phyloP scores from a whole-genome alignment of 2,329 filamentous ascomycete genomes.

The Claviceps sp. region DNA sequence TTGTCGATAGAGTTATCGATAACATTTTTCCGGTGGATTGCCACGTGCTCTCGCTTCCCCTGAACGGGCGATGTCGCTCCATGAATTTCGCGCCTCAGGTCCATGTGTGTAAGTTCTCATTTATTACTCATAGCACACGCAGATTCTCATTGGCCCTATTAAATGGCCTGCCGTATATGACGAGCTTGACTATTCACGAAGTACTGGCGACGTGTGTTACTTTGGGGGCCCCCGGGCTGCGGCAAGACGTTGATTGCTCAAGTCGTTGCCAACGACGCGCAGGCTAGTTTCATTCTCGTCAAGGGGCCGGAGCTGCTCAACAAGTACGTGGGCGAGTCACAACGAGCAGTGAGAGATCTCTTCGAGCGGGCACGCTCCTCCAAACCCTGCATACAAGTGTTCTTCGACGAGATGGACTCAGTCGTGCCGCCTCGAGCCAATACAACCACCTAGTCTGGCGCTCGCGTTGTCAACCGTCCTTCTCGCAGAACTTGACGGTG shows the following conservation, averaged over 20 bases:
- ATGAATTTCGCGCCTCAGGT: too few relatives aligned
- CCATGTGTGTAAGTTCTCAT: too few relatives aligned
- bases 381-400: constrained; percentile 84
- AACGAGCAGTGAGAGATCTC: constrained; percentile 82
- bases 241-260: constrained; percentile 95
- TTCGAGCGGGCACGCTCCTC: constrained; percentile 79
- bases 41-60: too few relatives aligned
- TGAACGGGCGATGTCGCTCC: too few relatives aligned
- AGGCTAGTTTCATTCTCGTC: constrained; percentile 96
- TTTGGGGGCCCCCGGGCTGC: constrained; percentile 94
- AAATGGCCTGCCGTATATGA: constrained; percentile 65
- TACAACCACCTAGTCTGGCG: constrained; percentile 64
- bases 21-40: too few relatives aligned
- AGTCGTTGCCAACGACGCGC: constrained; percentile 87
- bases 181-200: constrained; percentile 63
- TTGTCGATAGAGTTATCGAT: too few relatives aligned
- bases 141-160: constrained; percentile 87
- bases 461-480: constrained; percentile 89
- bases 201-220: constrained; percentile 77
- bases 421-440: constrained; percentile 76
- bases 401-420: constrained; percentile 96
- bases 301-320: constrained; percentile 94
- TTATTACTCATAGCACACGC: too few relatives aligned
- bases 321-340: constrained; percentile 95
- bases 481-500: constrained; percentile 84